These are phyloP conservation scores for Coniella lustricola DNA, from an alignment of 2,329 filamentous ascomycete species.

Conservation along the genomic window DNA sequence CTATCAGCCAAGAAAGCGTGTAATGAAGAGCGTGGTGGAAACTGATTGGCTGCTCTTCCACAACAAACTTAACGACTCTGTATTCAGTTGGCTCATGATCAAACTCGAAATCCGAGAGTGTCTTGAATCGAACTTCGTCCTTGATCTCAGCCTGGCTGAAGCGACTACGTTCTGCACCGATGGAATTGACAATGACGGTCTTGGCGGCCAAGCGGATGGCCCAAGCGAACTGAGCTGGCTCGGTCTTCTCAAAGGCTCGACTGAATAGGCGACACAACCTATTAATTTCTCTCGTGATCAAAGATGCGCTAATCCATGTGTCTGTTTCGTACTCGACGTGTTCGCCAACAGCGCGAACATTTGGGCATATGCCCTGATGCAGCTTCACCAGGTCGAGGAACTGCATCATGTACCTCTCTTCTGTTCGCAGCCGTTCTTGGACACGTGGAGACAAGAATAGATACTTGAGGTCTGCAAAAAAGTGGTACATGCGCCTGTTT, in stretches of 20 bases:
- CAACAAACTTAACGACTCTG: conserved; percentile 75
- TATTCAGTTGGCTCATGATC: conserved; percentile 52
- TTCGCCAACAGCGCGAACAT: conserved; percentile 82
- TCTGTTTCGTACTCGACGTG: conserved; percentile 98
- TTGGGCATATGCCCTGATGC: conserved; percentile 95
- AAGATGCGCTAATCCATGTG: conserved; percentile 92
- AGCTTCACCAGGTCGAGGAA: conserved; percentile 94
- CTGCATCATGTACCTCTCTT: conserved; percentile 83
- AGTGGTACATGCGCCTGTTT: conserved; percentile 93
- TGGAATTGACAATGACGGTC: conserved; percentile 78
- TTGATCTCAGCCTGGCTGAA: conserved; percentile 87
- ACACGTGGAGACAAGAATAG: conserved; percentile 84
- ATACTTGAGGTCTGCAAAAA: conserved; percentile 91
- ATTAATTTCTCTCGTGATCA: conserved; percentile 93
- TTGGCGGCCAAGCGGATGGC: conserved; percentile 73
- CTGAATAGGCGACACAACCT: conserved; percentile 82
- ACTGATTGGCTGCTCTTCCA: conserved; percentile 86
- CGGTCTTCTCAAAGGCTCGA: conserved; percentile 70
- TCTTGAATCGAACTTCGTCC: conserved; percentile 76
- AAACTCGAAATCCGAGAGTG: conserved; percentile 71
- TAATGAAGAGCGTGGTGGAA: conserved; percentile 98
- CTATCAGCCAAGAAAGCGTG: conserved; percentile 89
- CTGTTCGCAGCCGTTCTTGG: conserved; percentile 72
- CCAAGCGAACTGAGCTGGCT: conserved; percentile 35
- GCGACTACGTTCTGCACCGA: conserved; percentile 78